phyloP scores from a whole-genome alignment of 2,329 filamentous ascomycete genomes.

The Uncinocarpus reesii region DNA sequence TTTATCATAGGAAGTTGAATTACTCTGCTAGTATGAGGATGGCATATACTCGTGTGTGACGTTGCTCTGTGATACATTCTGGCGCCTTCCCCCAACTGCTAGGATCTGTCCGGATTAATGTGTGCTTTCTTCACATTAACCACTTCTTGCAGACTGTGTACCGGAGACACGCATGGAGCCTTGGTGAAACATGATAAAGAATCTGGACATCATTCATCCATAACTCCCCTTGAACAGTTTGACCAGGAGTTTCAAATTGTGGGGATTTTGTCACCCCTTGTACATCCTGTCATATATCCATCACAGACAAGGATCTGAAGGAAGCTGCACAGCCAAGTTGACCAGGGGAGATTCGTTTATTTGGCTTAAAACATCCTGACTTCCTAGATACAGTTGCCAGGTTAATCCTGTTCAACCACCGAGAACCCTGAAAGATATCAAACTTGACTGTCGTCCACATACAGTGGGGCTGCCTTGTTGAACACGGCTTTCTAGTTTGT shows the following conservation, averaged over 20 bases:
- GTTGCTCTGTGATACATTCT: conserved; percentile 31
- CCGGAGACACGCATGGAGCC: conserved; percentile 27
- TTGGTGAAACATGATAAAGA: conserved; percentile 24
- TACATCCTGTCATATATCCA: conserved; percentile 6
- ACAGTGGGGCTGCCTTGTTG: conserved; percentile 2
- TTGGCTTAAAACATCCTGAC: conserved; percentile 9
- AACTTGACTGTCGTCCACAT: conserved; percentile 8
- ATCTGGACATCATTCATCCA: conserved; percentile 21
- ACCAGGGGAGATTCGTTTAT: conserved; percentile 2
- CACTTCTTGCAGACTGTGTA: conserved; percentile 21
- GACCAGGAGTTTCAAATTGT: conserved; percentile 14
- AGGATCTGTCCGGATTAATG: conserved; percentile 1
- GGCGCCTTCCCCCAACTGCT: conserved; percentile 5
- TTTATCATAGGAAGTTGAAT: conserved; percentile 1
- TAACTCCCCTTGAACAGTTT: conserved; percentile 12
- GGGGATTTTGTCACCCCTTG: conserved; percentile 9
- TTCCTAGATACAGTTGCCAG: conserved; percentile 4
- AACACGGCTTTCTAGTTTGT: conserved; percentile 1
- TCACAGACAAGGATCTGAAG: conserved; percentile 8
- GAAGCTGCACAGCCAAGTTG: conserved; percentile 7
- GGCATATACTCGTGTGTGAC: conserved; percentile 22
- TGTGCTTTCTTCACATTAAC: conserved; percentile 8
- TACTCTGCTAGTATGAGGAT: conserved; percentile 9
- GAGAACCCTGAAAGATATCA: conserved; percentile 8
- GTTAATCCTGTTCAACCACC: conserved; percentile 7